phyloP scores from a whole-genome alignment of 2,329 filamentous ascomycete species.

The Fusarium coicis region DNA sequence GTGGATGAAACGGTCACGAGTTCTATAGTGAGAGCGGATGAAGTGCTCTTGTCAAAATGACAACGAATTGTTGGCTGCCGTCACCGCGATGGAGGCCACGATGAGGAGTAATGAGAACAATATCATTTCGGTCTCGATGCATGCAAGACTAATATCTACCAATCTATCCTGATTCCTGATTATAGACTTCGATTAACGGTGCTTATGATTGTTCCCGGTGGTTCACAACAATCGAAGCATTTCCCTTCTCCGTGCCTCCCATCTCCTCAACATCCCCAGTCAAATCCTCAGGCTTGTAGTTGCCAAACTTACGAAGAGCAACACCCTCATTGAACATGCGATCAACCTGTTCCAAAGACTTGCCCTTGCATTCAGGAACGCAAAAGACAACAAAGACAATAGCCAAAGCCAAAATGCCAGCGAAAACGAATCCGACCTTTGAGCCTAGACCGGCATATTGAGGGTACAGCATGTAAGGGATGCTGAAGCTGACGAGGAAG shows the following conservation, averaged over 20 bases:
- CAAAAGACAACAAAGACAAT: conserved; percentile 27
- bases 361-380: conserved; percentile 36
- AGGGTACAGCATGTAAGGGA: conserved; percentile 32
- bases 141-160: too few species aligned
- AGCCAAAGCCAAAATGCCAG: conserved; percentile 5
- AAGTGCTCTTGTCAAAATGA: background rate
- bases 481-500: conserved; percentile 34
- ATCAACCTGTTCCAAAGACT: conserved; percentile 37
- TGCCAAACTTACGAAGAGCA: conserved; percentile 33
- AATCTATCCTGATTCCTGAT: rapidly evolving
- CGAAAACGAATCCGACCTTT: conserved; percentile 39
- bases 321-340: conserved; percentile 29
- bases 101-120: background rate
- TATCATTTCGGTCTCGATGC: too few species aligned
- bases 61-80: background rate
- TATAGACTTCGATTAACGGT: background rate
- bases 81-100: background rate
- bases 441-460: conserved; percentile 23
- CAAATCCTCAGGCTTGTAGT: conserved; percentile 13
- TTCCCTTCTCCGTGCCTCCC: background rate
- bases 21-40: background rate
- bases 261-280: conserved; percentile 1
- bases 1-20: background rate
- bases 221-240: background rate
- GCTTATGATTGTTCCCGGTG: background rate